Base-by-base conservation (phyloP, 352 stramenopile species). In the Pythium phragmiticola region DNA sequence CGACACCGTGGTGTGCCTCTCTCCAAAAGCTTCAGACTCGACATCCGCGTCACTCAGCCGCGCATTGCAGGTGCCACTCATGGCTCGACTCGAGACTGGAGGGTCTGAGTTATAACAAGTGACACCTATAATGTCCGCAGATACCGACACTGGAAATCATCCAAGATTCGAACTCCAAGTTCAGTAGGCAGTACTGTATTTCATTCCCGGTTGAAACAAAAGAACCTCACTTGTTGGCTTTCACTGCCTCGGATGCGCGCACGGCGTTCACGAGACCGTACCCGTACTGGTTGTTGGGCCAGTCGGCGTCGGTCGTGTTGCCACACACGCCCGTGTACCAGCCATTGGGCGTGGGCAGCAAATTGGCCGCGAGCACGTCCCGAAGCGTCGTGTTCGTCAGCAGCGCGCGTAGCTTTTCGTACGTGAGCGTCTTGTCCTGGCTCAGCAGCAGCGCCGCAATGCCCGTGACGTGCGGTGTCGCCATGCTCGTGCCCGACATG, bases 401-500 rank as follows among this genome's bases (percentile, higher is more conserved):
- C 23, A 52, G 8, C 16, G 12, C 42, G 11, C 61, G 61, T 19
- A 68, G 52, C 19, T 34, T 7, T 8, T 68, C 61, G 61, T 62
- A 68, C 34, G 50, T 48, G 43, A 62, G 45, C 53, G 46, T 47
- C 28, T 52, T 52, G 17, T 66, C 34, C 19, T 51, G 52, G 23
- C 52, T 62, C 36, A 73, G 46, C 14, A 52, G 47, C 43, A 79
- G 51, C 23, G 72, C 72, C 3, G 63, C 63, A 21, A 73, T 69
- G 17, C 69, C 69, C 23, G 57, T 65, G 19, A 76, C 65, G 37
- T 74, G 63, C 0, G 66, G 69, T 7, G 61, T 69, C 36, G 69
- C 66, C 69, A 76, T 76, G 46, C 57, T 70, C 46, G 69, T 76
- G 7, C 69, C 69, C 12, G 70, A 70, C 48, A 66, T 57, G 7